These are phyloP conservation scores for Tolypocladium inflatum DNA, from an alignment of 2,329 filamentous ascomycete species.

Conservation along the genomic window DNA sequence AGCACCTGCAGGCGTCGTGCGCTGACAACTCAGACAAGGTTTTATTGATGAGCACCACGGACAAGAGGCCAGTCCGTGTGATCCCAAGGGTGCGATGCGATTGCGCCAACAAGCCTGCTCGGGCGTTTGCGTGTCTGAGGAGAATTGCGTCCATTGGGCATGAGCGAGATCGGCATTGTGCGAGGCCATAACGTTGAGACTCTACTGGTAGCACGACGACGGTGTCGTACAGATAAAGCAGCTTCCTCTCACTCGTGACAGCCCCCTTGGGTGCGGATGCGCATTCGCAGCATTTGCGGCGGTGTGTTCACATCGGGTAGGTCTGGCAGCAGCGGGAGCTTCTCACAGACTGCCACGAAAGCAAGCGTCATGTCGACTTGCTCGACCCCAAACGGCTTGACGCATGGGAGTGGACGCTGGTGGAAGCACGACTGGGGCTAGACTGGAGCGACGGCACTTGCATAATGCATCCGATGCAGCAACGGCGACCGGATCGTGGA, in stretches of 20 bases:
- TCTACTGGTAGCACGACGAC: background rate
- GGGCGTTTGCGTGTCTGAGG: background rate
- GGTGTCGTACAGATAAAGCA: background rate
- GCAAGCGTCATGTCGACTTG: constrained; percentile 19
- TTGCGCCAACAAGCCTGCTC: background rate
- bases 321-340: constrained; percentile 2
- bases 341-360: constrained; percentile 26
- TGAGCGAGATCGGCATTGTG: background rate
- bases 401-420: constrained; percentile 12
- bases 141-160: background rate
- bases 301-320: background rate
- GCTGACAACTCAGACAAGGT: background rate
- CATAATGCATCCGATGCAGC: constrained; percentile 9
- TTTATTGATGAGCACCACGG: background rate
- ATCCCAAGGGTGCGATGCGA: background rate
- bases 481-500: background rate
- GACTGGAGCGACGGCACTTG: constrained; percentile 14
- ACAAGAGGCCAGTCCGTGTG: background rate
- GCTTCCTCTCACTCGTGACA: background rate
- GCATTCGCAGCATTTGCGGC: background rate
- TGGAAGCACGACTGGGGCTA: background rate
- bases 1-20: background rate
- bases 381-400: constrained; percentile 13
- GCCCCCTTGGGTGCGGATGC: background rate
- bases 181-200: background rate